A percentile compares a stretch with the other conserved stretches of the same genome.
phyloP scores from a whole-genome alignment of 129 eudicot genomes.

The Helichrysum umbraculigerum region DNA sequence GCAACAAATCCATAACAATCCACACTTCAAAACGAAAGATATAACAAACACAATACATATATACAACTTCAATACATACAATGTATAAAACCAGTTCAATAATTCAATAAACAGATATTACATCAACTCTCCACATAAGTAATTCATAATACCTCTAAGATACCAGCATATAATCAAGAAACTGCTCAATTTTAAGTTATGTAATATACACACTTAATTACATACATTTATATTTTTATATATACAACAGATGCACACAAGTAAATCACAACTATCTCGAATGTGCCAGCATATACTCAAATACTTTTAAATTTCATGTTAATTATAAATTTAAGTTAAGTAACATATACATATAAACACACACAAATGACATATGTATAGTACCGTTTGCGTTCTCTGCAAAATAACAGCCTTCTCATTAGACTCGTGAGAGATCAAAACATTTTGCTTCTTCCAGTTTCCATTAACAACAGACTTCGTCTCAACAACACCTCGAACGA shows the following conservation, averaged over 20 bases:
- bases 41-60: slow-evolving; percentile 1
- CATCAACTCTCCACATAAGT: slow-evolving; percentile 17
- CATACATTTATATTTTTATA: neutral
- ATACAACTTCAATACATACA: no score
- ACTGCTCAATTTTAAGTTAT: neutral
- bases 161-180: slow-evolving; percentile 13
- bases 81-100: neutral
- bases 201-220: neutral
- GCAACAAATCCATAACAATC: slow-evolving; percentile 20
- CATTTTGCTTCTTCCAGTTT: slow-evolving; percentile 51
- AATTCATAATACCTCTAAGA: slow-evolving; percentile 19
- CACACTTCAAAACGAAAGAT: slow-evolving; percentile 10
- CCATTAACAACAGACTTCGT: slow-evolving; percentile 51
- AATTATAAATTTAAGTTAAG: neutral
- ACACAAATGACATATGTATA: neutral
- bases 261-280: neutral
- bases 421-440: slow-evolving; percentile 54
- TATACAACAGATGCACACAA: no score
- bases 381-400: slow-evolving; percentile 67
- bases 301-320: neutral
- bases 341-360: neutral
- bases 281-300: neutral
- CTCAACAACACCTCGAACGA: slow-evolving; percentile 74
- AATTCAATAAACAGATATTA: slow-evolving; percentile 5
- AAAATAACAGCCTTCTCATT: slow-evolving; percentile 71